Percentiles rank a stretch among this genome's conserved stretches.
phyloP scores from a whole-genome alignment of 2,329 filamentous ascomycete genomes.

The Triangularia setosa region DNA sequence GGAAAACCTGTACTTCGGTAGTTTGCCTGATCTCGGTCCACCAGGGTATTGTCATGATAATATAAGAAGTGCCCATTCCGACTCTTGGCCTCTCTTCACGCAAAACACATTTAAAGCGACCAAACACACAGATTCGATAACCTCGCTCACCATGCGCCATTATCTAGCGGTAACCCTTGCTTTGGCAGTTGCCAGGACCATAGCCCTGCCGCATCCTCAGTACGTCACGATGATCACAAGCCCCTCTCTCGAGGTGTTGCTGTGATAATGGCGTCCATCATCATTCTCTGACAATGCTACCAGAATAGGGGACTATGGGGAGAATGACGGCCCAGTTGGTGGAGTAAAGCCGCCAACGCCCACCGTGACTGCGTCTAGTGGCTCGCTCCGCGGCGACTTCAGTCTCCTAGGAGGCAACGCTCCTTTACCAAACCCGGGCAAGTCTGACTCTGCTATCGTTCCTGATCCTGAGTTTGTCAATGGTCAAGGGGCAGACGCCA shows the following conservation, averaged over 20 bases:
- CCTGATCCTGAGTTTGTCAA: conserved; percentile 39
- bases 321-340: conserved; percentile 40
- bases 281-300: not conserved
- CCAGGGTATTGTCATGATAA: no score
- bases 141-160: not conserved
- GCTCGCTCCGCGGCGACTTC: conserved; percentile 39
- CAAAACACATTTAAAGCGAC: not conserved
- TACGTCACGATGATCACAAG: not conserved
- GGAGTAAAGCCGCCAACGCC: conserved; percentile 39
- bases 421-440: conserved; percentile 34
- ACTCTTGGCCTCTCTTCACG: not conserved
- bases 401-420: conserved; percentile 40
- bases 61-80: not conserved
- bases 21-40: no score
- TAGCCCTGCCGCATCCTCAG: not conserved
- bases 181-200: not conserved
- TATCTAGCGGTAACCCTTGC: not conserved
- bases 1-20: no score
- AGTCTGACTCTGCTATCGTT: conserved; percentile 37
- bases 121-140: not conserved
- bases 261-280: not conserved
- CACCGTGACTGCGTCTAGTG: conserved; percentile 35
- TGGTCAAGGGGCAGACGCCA: conserved; percentile 47
- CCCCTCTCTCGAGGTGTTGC: no score
- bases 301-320: conserved; percentile 39